Percentiles rank a stretch among this genome's conserved stretches.
phyloP scores from a whole-genome alignment of 148 eudicot species.

The Gaultheria prostrata region DNA sequence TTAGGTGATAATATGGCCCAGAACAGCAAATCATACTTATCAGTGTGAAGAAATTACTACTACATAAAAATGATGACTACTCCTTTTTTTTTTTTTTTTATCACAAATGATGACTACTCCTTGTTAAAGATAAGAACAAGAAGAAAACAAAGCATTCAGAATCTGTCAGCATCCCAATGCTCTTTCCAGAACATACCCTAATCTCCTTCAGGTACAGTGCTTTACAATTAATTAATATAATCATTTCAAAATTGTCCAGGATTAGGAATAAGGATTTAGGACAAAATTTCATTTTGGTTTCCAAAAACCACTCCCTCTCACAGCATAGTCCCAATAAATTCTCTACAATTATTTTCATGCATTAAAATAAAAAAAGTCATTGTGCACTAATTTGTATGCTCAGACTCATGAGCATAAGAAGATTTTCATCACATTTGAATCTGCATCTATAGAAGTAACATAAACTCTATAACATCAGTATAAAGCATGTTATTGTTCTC shows the following conservation, averaged over 20 bases:
- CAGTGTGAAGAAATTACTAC: neutral
- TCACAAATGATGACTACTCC: slow-evolving; percentile 9
- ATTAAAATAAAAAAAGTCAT: no score
- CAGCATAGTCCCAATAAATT: no score
- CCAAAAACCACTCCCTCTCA: no score
- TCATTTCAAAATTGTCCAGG: neutral
- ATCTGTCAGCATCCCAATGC: slow-evolving; percentile 24
- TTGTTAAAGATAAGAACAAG: slow-evolving; percentile 32
- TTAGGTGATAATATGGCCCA: slow-evolving; percentile 19
- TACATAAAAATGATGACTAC: neutral
- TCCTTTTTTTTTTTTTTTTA: no score
- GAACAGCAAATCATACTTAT: slow-evolving; percentile 19
- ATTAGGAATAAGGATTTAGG: neutral
- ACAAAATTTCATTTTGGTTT: no score
- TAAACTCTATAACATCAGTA: no score
- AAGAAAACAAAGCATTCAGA: neutral
- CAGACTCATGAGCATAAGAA: no score
- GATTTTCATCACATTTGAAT: neutral
- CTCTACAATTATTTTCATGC: neutral
- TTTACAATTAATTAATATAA: neutral
- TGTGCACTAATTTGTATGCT: neutral
- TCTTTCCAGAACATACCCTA: slow-evolving; percentile 32
- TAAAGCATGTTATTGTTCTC: no score
- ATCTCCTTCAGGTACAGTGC: neutral
- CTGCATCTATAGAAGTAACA: no score